Conservation (phyloP, 768 basidiomycete species). For the Russula vinacea region DNA sequence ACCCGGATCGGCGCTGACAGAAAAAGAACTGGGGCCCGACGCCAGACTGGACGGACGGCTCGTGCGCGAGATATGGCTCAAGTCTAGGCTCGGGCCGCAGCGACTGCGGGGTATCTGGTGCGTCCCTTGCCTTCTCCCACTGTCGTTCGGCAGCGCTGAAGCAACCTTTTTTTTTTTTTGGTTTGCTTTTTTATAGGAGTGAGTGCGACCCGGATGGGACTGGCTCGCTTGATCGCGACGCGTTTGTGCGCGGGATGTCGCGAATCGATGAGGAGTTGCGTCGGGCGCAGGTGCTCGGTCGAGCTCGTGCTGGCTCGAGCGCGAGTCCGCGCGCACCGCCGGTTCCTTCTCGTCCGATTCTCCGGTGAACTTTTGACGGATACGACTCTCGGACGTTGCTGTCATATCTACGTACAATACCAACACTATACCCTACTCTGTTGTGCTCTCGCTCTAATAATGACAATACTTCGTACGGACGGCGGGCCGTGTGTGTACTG, state of each 20-base stretch:
- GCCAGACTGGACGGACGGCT: conserved; percentile 53
- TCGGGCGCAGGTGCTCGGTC: conserved; percentile 41
- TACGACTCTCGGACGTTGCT: neutral
- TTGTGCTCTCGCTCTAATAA: neutral
- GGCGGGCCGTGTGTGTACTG: neutral
- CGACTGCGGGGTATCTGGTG: conserved; percentile 64
- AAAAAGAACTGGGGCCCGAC: conserved; percentile 23
- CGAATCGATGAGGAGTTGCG: conserved; percentile 74
- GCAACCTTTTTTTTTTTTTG: neutral
- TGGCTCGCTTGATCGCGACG: conserved; percentile 57
- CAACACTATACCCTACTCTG: neutral
- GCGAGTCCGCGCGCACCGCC: neutral
- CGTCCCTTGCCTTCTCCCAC: conserved; percentile 25
- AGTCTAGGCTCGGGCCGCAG: conserved; percentile 49
- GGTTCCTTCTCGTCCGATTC: conserved; percentile 20
- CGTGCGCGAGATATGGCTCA: conserved; percentile 57
- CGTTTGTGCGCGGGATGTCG: conserved; percentile 74
- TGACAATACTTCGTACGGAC: neutral
- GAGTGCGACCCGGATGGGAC: conserved; percentile 56
- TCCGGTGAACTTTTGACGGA: conserved; percentile 13
- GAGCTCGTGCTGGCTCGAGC: conserved; percentile 4
- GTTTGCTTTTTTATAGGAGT: conserved; percentile 43
- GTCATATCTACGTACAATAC: neutral
- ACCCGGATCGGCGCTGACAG: neutral
- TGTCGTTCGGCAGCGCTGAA: neutral